Base-by-base conservation (phyloP, 73 alveolate genomes). In the Uronychia setigera region DNA sequence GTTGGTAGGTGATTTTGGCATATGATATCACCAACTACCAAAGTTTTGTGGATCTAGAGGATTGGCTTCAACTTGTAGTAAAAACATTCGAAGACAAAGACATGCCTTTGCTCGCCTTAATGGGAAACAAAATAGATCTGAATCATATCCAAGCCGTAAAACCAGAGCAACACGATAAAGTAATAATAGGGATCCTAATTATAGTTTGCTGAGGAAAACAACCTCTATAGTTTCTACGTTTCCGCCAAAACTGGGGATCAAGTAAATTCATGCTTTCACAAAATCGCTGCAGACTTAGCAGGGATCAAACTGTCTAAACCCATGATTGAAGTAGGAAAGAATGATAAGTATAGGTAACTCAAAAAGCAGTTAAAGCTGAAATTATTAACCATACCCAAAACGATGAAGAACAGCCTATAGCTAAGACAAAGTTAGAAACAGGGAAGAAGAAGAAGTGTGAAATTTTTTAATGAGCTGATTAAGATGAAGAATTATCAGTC, bases 181-280 rank as follows among this genome's bases (percentile, higher is more conserved):
- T 86, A 67, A 67, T 5, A 46, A 46, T n/a, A n/a, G n/a, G 19
- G 67, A 46, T 5, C 5, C 67, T 19, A 46, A 46, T 46, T 46
- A n/a, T 46, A 35, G 76, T 85, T 85, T 31, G 87, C 86, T 35
- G 35, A 77, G 29, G 80, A 25, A 32, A 79, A 86, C 59, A 80
- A 77, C 75, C 60, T 79, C 32, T 79, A 86, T 28, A 32, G 84
- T 26, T 86, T 59, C 79, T 88, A 76, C 74, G 98, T 92, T 34
- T 82, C 94, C 28, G 98, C 98, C 9, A 84, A 93, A 58, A 92
- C 95, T 19, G 98, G 98, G 29, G 98, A 93, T 46, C 90, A 93
- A 86, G 93, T 93, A 26, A 78, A 67, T 33, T 14, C 88, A 9
- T 75, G 94, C 60, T 92, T 93, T 83, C 91, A 75, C 77, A 91